These are phyloP conservation scores for Hortaea werneckii DNA, from an alignment of 2,329 filamentous ascomycete genomes.

Conservation along the genomic window DNA sequence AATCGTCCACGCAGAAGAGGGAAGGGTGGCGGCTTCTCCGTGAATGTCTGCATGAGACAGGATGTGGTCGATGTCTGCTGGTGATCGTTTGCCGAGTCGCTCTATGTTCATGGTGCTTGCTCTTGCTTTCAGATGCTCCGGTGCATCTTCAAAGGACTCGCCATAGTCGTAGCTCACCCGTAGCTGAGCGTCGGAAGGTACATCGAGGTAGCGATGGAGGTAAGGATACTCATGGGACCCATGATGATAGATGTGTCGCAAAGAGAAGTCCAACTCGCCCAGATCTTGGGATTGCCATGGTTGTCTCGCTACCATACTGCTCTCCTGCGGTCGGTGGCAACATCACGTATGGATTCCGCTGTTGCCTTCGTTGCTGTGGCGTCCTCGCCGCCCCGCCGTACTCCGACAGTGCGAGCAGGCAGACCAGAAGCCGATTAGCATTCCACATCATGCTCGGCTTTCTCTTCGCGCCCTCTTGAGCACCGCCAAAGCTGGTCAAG, in stretches of 20 bases:
- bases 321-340: constrained; percentile 12
- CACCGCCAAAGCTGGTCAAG: constrained; percentile 6
- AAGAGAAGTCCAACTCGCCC: constrained; percentile 33
- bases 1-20: constrained; percentile 68
- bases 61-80: constrained; percentile 66
- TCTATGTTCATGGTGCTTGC: constrained; percentile 54
- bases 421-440: constrained; percentile 13
- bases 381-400: constrained; percentile 11
- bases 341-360: constrained; percentile 13
- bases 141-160: constrained; percentile 29
- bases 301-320: constrained; percentile 2
- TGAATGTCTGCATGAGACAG: constrained; percentile 60
- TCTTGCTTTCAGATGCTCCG: constrained; percentile 33
- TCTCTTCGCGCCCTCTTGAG: constrained; percentile 2
- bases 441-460: constrained; percentile 10
- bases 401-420: constrained; percentile 10
- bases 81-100: constrained; percentile 67
- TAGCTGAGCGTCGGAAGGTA: constrained; percentile 46
- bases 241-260: constrained; percentile 89
- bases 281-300: constrained; percentile 6
- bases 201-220: constrained; percentile 67
- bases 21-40: constrained; percentile 57
- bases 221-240: constrained; percentile 68
- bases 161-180: constrained; percentile 19
- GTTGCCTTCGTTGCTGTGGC: constrained; percentile 10